phyloP scores from a whole-genome alignment of 345 rosid genomes.

The Brassica rapa region DNA sequence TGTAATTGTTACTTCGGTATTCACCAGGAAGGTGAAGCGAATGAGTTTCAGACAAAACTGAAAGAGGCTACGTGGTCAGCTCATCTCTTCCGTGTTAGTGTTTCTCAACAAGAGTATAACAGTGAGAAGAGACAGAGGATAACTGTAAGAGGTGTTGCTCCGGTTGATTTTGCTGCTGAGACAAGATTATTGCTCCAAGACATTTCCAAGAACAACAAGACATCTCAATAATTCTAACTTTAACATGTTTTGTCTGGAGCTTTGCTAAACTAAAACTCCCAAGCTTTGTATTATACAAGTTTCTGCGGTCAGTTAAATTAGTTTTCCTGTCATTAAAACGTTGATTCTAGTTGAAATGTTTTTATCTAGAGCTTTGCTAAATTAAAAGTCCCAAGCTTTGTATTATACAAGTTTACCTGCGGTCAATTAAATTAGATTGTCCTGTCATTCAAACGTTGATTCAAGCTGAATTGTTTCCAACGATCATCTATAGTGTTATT shows the following conservation, averaged over 20 bases:
- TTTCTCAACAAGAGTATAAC: slow-evolving; percentile 76
- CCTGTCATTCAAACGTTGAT: no score
- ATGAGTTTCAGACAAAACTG: slow-evolving; percentile 58
- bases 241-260: slow-evolving; percentile 10
- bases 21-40: slow-evolving; percentile 50
- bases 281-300: slow-evolving; percentile 2
- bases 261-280: not conserved
- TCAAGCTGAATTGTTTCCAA: not conserved
- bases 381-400: not conserved
- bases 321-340: not conserved
- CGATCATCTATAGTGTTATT: not conserved
- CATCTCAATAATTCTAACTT: slow-evolving; percentile 4
- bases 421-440: no score
- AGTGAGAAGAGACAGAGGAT: slow-evolving; percentile 88
- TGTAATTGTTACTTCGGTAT: not conserved
- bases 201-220: slow-evolving; percentile 59
- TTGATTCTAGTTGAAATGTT: not conserved
- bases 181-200: slow-evolving; percentile 74
- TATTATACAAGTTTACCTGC: no score
- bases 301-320: not conserved
- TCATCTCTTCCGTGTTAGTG: slow-evolving; percentile 72
- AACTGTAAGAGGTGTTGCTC: slow-evolving; percentile 63
- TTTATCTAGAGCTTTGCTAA: slow-evolving; percentile 13
- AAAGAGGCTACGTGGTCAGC: slow-evolving; percentile 81
- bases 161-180: slow-evolving; percentile 81